These are phyloP conservation scores for Tolypocladium cylindrosporum DNA, from an alignment of 2,329 filamentous ascomycete species.

Conservation along the genomic window DNA sequence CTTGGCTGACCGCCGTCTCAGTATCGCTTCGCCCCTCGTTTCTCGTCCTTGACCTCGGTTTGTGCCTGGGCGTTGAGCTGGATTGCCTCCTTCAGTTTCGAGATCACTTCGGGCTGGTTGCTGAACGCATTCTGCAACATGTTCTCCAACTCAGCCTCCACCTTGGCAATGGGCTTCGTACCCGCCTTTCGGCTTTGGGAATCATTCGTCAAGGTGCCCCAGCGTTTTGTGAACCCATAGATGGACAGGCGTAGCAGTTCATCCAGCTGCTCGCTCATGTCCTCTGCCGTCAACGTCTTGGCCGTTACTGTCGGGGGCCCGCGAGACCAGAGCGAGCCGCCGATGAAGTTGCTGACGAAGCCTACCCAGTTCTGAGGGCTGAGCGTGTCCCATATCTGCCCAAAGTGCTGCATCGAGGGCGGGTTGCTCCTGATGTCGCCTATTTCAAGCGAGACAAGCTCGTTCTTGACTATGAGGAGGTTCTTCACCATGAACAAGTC, in stretches of 20 bases:
- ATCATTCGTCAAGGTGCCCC: slow-evolving; percentile 41
- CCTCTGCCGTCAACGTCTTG: slow-evolving; percentile 36
- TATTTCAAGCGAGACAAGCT: slow-evolving; percentile 93
- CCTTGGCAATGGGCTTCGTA: slow-evolving; percentile 38
- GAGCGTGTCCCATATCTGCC: slow-evolving; percentile 55
- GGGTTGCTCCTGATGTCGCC: slow-evolving; percentile 50
- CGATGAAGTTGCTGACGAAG: slow-evolving; percentile 49
- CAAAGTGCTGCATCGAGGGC: slow-evolving; percentile 47
- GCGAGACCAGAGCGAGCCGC: slow-evolving; percentile 40
- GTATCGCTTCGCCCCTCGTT: slow-evolving; percentile 19
- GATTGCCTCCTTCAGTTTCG: slow-evolving; percentile 52
- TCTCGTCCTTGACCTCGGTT: slow-evolving; percentile 29
- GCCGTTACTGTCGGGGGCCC: slow-evolving; percentile 23
- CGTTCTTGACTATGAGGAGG: slow-evolving; percentile 87
- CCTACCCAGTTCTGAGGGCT: slow-evolving; percentile 48
- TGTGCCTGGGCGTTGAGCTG: slow-evolving; percentile 45
- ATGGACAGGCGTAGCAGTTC: slow-evolving; percentile 53
- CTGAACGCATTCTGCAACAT: slow-evolving; percentile 48
- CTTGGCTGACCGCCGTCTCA: not conserved
- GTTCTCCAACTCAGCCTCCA: slow-evolving; percentile 46
- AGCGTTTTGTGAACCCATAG: slow-evolving; percentile 51
- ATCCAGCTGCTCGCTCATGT: slow-evolving; percentile 56
- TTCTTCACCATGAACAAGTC: slow-evolving; percentile 94
- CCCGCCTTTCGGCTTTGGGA: slow-evolving; percentile 36
- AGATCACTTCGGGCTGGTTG: slow-evolving; percentile 47